Conservation (phyloP, 1,284 basidiomycete species). For the Peniophora sp. region DNA sequence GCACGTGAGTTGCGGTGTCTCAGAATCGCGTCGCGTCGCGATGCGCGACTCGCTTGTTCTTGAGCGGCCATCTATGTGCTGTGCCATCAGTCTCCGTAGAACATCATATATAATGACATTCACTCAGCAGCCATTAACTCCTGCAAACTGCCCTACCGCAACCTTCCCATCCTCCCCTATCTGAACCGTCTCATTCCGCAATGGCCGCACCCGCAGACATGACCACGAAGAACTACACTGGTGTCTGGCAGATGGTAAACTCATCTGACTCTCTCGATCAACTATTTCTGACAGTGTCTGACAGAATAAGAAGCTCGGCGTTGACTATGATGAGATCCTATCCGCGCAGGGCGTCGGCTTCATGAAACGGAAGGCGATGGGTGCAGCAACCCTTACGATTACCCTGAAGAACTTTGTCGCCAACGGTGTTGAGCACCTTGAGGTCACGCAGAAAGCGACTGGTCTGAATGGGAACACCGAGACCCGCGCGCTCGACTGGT, state of each 20-base stretch:
- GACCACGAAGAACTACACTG: conserved; percentile 38
- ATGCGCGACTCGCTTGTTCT: too few species aligned
- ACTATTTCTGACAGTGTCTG: not conserved
- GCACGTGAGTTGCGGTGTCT: too few species aligned
- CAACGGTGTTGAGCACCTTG: conserved; percentile 51
- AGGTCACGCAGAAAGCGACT: conserved; percentile 53
- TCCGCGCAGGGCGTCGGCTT: conserved; percentile 54
- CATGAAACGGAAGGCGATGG: conserved; percentile 50
- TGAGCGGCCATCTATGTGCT: too few species aligned
- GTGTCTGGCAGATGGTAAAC: conserved; percentile 35
- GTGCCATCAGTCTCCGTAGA: too few species aligned
- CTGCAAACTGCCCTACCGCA: too few species aligned
- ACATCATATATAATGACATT: too few species aligned
- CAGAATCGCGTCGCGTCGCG: too few species aligned
- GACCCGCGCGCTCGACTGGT: conserved; percentile 44
- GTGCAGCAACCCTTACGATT: conserved; percentile 43
- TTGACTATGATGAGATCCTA: conserved; percentile 50
- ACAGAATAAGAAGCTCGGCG: conserved; percentile 38
- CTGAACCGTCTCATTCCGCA: not conserved
- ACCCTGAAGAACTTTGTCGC: conserved; percentile 53
- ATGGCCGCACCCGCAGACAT: conserved; percentile 49
- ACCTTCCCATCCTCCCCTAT: too few species aligned
- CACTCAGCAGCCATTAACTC: too few species aligned
- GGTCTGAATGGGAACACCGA: conserved; percentile 50
- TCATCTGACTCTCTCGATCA: not conserved